These are phyloP conservation scores for Thalassiosira exigua DNA, from an alignment of 352 stramenopile species.

Conservation along the genomic window DNA sequence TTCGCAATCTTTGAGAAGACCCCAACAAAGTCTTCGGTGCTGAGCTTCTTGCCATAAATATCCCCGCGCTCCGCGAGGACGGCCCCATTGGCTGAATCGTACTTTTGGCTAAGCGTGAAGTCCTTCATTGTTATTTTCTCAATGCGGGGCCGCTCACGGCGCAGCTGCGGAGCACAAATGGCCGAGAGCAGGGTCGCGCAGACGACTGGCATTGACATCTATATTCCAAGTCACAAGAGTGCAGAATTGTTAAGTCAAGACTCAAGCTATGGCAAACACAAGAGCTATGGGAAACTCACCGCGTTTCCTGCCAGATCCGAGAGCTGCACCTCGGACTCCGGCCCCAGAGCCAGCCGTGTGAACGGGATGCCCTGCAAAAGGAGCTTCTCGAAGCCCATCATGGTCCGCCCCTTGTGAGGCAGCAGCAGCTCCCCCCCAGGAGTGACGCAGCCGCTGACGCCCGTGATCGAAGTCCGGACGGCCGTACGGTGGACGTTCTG, in stretches of 20 bases:
- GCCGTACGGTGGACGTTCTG: slow-evolving; percentile 61
- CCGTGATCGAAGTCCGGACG: slow-evolving; percentile 50
- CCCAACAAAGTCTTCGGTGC: slow-evolving; percentile 38
- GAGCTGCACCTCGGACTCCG: slow-evolving; percentile 83
- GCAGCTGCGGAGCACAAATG: slow-evolving; percentile 53
- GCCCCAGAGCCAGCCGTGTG: slow-evolving; percentile 68
- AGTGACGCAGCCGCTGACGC: slow-evolving; percentile 75
- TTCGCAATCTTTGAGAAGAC: slow-evolving; percentile 54
- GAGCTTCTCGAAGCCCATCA: slow-evolving; percentile 74
- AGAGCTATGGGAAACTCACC: slow-evolving; percentile 31
- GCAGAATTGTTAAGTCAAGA: slow-evolving; percentile 8
- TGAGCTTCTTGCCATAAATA: slow-evolving; percentile 30
- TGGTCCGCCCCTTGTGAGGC: slow-evolving; percentile 65
- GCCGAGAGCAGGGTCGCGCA: slow-evolving; percentile 73
- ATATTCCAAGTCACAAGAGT: slow-evolving; percentile 18
- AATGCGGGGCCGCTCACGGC: slow-evolving; percentile 28
- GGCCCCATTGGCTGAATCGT: slow-evolving; percentile 55
- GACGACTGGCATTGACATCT: slow-evolving; percentile 81
- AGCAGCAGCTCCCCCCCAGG: slow-evolving; percentile 70
- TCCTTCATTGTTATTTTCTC: slow-evolving; percentile 44
- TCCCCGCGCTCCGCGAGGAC: slow-evolving; percentile 62
- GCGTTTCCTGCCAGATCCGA: slow-evolving; percentile 83
- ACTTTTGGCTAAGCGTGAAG: slow-evolving; percentile 59
- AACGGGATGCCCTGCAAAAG: slow-evolving; percentile 84
- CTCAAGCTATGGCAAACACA: no score